phyloP scores from a whole-genome alignment of 163 green algal species.

The Scenedesmus sp. region DNA sequence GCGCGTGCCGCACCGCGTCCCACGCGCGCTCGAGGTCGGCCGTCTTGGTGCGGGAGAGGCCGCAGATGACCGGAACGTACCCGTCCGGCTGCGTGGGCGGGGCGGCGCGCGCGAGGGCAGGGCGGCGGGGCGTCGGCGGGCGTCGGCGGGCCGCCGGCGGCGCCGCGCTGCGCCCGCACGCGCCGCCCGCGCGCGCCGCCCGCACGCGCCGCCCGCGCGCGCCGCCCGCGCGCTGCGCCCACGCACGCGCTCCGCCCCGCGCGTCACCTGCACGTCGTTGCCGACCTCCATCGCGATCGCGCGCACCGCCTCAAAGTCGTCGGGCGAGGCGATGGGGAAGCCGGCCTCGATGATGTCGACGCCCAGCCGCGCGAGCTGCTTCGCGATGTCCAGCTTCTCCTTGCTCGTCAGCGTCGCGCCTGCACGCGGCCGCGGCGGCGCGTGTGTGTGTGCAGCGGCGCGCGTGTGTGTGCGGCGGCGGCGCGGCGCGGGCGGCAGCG shows the following conservation, averaged over 20 bases:
- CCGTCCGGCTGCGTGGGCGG: constrained; percentile 77
- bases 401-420: constrained; percentile 90
- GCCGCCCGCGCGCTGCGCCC: too few relatives aligned
- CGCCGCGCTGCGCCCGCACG: too few relatives aligned
- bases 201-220: too few relatives aligned
- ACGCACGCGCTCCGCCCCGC: too few relatives aligned
- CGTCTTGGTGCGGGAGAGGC: constrained; percentile 88
- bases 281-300: constrained; percentile 85
- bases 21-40: constrained; percentile 78
- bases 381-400: constrained; percentile 94
- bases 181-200: too few relatives aligned
- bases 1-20: constrained; percentile 76
- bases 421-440: too few relatives aligned
- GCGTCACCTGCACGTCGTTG: constrained; percentile 66
- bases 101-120: too few relatives aligned
- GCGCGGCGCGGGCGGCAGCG: too few relatives aligned
- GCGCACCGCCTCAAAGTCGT: constrained; percentile 96
- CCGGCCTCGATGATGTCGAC: constrained; percentile 99
- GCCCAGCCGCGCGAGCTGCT: constrained; percentile 91
- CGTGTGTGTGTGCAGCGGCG: too few relatives aligned
- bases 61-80: constrained; percentile 98
- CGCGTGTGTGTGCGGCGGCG: too few relatives aligned
- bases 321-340: constrained; percentile 94
- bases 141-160: too few relatives aligned
- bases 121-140: too few relatives aligned